Conservation (phyloP, 306 rosid species). For the Glycyrrhiza uralensis region DNA sequence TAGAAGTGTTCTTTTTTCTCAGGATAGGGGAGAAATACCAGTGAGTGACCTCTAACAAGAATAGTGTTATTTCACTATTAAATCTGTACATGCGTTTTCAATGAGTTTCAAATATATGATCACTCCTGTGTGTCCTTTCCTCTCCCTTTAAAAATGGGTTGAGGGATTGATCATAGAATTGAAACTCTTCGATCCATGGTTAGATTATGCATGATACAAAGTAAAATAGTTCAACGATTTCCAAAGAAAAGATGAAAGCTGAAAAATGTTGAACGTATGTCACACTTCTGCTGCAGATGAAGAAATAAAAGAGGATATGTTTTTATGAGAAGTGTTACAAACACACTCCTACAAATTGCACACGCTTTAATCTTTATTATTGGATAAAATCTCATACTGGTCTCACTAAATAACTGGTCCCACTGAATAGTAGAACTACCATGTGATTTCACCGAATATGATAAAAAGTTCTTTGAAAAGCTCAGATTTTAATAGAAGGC, state of each 20-base stretch:
- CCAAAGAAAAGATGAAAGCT: background rate
- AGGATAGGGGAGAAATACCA: background rate
- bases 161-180: background rate
- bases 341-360: background rate
- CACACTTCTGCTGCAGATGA: background rate
- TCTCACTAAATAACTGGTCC: background rate
- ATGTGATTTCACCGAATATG: background rate
- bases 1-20: background rate
- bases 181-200: background rate
- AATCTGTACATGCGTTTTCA: background rate
- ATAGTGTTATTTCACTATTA: background rate
- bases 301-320: background rate
- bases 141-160: background rate
- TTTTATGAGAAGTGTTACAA: background rate
- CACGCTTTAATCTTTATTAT: background rate
- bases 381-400: background rate
- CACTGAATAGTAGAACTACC: background rate
- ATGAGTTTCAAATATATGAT: background rate
- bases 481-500: background rate
- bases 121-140: background rate
- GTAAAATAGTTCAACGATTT: constrained; percentile 3
- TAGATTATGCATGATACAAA: background rate
- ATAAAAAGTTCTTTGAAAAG: background rate
- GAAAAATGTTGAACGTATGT: background rate
- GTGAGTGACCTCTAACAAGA: background rate